Conservation (phyloP, 1,284 basidiomycete genomes). For the Leccinum insigne region DNA sequence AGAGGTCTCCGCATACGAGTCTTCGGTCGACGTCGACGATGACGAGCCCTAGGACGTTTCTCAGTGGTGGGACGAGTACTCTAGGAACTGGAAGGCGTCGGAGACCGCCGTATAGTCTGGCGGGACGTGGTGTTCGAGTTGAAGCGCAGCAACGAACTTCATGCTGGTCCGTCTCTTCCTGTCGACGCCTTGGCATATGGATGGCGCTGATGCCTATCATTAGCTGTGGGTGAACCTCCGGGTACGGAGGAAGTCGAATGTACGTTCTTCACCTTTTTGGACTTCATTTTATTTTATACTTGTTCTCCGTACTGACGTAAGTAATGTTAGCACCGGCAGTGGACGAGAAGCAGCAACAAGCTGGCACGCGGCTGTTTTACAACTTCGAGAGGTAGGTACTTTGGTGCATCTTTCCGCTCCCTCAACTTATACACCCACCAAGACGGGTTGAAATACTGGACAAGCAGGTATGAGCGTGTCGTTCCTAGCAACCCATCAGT, state of each 20-base stretch:
- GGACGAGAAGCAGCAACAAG: slow-evolving; percentile 28
- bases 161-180: slow-evolving; percentile 17
- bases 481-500: not conserved
- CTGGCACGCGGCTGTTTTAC: slow-evolving; percentile 24
- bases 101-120: slow-evolving; percentile 14
- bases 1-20: slow-evolving; percentile 21
- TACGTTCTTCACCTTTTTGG: slow-evolving; percentile 1
- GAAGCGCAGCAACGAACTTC: slow-evolving; percentile 13
- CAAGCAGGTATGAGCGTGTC: slow-evolving; percentile 28
- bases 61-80: slow-evolving; percentile 10
- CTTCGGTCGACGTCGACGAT: slow-evolving; percentile 20
- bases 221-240: slow-evolving; percentile 26
- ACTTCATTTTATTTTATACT: not conserved
- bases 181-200: not conserved
- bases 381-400: slow-evolving; percentile 24
- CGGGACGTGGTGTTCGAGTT: slow-evolving; percentile 25
- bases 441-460: slow-evolving; percentile 33
- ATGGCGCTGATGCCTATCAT: not conserved
- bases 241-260: slow-evolving; percentile 22
- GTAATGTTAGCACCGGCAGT: slow-evolving; percentile 13
- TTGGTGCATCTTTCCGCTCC: not conserved
- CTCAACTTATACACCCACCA: not conserved
- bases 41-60: slow-evolving; percentile 18
- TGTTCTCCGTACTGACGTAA: not conserved
- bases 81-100: slow-evolving; percentile 5